Conservation (phyloP, 2,329 filamentous ascomycete genomes). For the Botrytis porri region DNA sequence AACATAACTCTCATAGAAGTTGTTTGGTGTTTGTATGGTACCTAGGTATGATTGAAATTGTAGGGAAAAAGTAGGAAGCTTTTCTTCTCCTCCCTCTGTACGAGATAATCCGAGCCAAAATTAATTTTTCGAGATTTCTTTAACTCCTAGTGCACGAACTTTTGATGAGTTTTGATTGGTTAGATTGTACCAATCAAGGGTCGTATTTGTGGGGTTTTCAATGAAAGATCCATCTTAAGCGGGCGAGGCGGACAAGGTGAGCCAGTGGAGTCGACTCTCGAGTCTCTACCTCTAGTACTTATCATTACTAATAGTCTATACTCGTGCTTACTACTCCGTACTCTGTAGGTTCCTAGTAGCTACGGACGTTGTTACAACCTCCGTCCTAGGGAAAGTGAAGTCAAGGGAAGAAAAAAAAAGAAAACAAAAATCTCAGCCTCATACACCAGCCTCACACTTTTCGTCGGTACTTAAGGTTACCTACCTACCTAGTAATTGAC, state of each 20-base stretch:
- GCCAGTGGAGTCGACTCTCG: too few relatives aligned
- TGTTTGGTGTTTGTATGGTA: neutral
- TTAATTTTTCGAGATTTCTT: conserved; percentile 20
- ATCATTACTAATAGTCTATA: too few relatives aligned
- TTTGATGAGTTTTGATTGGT: conserved; percentile 15
- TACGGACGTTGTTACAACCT: too few relatives aligned
- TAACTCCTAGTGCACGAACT: conserved; percentile 10
- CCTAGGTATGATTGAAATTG: neutral
- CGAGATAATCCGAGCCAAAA: conserved; percentile 10
- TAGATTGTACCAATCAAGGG: neutral
- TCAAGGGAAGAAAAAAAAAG: neutral
- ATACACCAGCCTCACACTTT: neutral
- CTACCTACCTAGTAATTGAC: too few relatives aligned
- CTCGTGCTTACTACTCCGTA: too few relatives aligned
- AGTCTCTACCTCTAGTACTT: too few relatives aligned
- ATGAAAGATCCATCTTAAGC: neutral
- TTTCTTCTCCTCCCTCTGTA: neutral
- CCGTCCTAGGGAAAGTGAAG: too few relatives aligned
- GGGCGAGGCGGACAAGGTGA: neutral
- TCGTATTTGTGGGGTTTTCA: neutral
- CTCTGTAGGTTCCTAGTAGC: too few relatives aligned
- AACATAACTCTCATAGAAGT: neutral
- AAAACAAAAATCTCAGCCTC: neutral
- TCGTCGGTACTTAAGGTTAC: too few relatives aligned
- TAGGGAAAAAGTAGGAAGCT: neutral